Percentiles rank a stretch among this genome's conserved stretches.
phyloP scores from a whole-genome alignment of 148 eudicot species.

The Vaccinium darrowii region DNA sequence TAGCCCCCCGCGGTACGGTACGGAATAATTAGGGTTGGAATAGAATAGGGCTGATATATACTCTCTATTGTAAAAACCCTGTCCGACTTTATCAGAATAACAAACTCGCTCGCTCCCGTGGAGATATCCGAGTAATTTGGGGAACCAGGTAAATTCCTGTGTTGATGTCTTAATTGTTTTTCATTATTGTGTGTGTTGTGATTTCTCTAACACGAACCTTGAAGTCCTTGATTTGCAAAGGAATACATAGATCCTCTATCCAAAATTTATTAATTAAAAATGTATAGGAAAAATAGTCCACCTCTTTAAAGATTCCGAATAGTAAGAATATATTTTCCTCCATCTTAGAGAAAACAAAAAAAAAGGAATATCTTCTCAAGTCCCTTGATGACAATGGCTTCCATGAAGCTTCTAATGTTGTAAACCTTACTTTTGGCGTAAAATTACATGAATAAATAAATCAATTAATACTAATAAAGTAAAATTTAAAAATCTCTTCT shows the following conservation, averaged over 20 bases:
- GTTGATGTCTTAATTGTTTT: no score
- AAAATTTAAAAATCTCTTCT: not conserved
- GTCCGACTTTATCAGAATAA: no score
- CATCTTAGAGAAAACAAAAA: not conserved
- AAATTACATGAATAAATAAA: not conserved
- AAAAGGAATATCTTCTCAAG: not conserved
- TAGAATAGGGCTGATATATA: no score
- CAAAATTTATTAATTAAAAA: not conserved
- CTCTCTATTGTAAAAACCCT: no score
- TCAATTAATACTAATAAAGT: not conserved
- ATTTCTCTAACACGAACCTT: no score
- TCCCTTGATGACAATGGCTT: not conserved
- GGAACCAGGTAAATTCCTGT: no score
- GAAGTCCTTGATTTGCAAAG: not conserved
- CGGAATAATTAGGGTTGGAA: no score
- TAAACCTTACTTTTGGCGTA: not conserved
- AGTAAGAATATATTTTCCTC: not conserved
- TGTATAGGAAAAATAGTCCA: not conserved
- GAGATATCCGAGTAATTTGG: no score
- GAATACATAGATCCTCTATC: not conserved
- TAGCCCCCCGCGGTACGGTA: no score
- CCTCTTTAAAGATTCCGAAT: not conserved
- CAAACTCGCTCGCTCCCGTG: no score
- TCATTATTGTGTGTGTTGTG: no score
- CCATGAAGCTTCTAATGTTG: not conserved